Base-by-base conservation (phyloP, 106 monocot genomes). In the Posidonia australis region DNA sequence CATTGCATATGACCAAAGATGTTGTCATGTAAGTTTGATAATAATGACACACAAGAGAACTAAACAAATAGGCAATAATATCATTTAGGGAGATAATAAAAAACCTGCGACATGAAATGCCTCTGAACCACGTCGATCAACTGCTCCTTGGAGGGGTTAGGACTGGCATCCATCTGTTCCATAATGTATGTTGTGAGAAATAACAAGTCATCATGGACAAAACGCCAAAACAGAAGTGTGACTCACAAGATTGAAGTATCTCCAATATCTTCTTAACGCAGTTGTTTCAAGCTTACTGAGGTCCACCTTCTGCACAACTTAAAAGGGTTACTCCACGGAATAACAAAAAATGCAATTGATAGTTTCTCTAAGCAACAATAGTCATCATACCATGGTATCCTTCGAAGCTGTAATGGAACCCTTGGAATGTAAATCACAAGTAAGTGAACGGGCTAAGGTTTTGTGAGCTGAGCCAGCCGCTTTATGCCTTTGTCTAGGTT, bases 121-220 rank as follows among this genome's bases (percentile, higher is more conserved):
- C 85, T 82, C 76, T 89, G 80, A 61, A 89, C 89, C 2, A 66
- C 80, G 44, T 85, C 84, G 17, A 89, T 68, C 74, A 89, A 53
- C 78, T 89, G 85, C 68, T 89, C 85, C 63, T 82, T 89, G 11
- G 89, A 89, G n/a, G 89, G 89, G 70, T 85, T 85, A 42, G 81
- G 84, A 71, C 58, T 67, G 3, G 73, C 72, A 65, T 70, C 75
- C 69, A 87, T 54, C 81, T 82, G 70, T 44, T 44, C 13, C 21
- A 29, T n/a, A 21, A 6, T 22, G 25, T 63, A 46, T 5, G 4
- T 13, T 27, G 27, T 46, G 13, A 19, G 28, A 13, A 13, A 44
- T 1, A 12, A 30, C 46, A 22, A 12, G 42, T 4, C 0, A 21
- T 36, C 12, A 24, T 1, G 10, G 6, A 43, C 29, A 24, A 10